Conservation (phyloP, 495 filamentous ascomycete genomes). For the Neurospora sp. region DNA sequence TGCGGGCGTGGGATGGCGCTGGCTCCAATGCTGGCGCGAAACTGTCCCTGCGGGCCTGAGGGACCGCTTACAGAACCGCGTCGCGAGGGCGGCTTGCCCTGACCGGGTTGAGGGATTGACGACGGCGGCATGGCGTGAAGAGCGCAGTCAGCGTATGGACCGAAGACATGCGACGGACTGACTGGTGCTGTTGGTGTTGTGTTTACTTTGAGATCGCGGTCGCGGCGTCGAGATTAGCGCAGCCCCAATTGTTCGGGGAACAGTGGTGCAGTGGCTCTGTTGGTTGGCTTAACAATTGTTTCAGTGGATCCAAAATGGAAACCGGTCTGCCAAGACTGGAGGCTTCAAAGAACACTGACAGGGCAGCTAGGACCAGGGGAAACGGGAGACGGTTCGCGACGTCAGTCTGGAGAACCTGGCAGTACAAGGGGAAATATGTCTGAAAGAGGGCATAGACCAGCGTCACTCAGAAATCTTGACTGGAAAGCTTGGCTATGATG, state of each 20-base stretch:
- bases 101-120: conserved; percentile 13
- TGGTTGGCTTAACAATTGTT: neutral
- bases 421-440: neutral
- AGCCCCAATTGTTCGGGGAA: neutral
- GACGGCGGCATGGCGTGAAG: conserved; percentile 14
- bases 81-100: conserved; percentile 15
- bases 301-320: neutral
- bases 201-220: neutral
- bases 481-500: neutral
- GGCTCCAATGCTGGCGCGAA: conserved; percentile 26
- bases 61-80: conserved; percentile 14
- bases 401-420: neutral
- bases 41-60: conserved; percentile 10
- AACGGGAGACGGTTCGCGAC: neutral
- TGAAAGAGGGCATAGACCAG: neutral
- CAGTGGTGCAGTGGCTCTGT: neutral
- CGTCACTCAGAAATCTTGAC: neutral
- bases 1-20: conserved; percentile 21
- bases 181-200: neutral
- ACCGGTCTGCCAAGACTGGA: neutral
- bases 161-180: neutral
- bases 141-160: neutral
- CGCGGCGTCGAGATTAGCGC: neutral
- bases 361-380: neutral
- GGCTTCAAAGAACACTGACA: neutral